Evolutionary conservation across 371 early-diverging fungal genomes (phyloP).

Genomic region (Massospora cicadina): DNA sequence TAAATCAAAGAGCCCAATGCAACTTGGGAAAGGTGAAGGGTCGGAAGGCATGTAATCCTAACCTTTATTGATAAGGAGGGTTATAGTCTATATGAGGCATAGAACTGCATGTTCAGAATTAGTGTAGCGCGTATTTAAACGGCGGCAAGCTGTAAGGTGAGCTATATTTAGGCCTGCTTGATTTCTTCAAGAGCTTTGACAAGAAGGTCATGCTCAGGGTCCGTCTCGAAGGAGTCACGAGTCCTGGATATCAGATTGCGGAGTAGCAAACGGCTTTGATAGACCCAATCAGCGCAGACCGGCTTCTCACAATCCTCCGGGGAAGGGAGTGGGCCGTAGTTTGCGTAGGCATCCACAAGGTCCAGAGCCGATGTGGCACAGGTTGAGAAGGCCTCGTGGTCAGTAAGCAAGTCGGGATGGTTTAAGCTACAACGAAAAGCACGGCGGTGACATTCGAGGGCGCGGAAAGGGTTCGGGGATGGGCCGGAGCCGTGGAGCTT

Average conservation of each 20-base stretch:
- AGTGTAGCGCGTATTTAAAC: no score
- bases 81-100: no score
- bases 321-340: conserved; percentile 25
- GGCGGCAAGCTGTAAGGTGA: background rate
- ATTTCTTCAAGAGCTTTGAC: conserved; percentile 37
- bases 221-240: conserved; percentile 49
- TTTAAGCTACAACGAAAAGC: conserved; percentile 64
- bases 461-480: conserved; percentile 30
- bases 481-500: conserved; percentile 47
- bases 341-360: conserved; percentile 59
- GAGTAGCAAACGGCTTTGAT: conserved; percentile 60
- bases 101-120: no score
- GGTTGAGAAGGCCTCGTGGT: conserved; percentile 41
- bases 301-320: conserved; percentile 12
- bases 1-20: no score
- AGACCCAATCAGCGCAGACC: conserved; percentile 74
- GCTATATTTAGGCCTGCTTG: background rate
- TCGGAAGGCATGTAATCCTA: no score
- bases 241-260: conserved; percentile 67
- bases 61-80: no score
- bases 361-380: conserved; percentile 48
- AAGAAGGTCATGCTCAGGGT: conserved; percentile 34
- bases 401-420: conserved; percentile 45
- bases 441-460: conserved; percentile 61
- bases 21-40: no score